Conservation (phyloP, 768 basidiomycete species). For the Fibroporia radiculosa region DNA sequence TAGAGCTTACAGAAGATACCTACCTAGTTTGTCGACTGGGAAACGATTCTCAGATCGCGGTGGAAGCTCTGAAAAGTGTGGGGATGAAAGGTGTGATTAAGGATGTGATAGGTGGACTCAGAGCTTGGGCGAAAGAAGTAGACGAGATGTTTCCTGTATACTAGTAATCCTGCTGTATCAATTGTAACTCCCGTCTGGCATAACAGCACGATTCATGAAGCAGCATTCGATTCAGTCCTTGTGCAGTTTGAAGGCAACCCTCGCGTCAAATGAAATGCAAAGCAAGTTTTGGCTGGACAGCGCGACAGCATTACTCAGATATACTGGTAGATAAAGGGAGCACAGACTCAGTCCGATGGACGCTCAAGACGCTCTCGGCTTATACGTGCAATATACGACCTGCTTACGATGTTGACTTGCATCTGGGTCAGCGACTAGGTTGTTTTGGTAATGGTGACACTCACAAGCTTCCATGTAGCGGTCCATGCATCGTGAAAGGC, state of each 20-base stretch:
- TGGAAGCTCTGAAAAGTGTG: slow-evolving; percentile 44
- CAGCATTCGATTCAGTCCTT: no score
- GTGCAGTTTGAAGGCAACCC: no score
- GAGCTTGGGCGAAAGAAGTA: slow-evolving; percentile 70
- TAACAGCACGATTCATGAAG: no score
- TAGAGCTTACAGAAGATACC: slow-evolving; percentile 21
- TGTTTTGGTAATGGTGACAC: slow-evolving; percentile 21
- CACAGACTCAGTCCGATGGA: no score
- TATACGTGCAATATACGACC: slow-evolving; percentile 55
- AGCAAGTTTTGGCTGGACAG: no score
- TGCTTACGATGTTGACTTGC: slow-evolving; percentile 74
- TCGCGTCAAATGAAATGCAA: no score
- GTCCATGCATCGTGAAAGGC: slow-evolving; percentile 68
- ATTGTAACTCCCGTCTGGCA: no score
- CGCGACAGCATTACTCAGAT: no score
- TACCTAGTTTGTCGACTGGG: slow-evolving; percentile 81
- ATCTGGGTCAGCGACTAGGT: neutral
- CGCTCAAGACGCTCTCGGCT: slow-evolving; percentile 36
- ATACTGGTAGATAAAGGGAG: no score
- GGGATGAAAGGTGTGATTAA: slow-evolving; percentile 31
- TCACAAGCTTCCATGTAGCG: slow-evolving; percentile 82
- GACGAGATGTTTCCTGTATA: slow-evolving; percentile 79
- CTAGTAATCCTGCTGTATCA: no score
- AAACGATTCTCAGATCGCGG: slow-evolving; percentile 91
- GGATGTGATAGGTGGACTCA: slow-evolving; percentile 77